Evolutionary conservation across 331 rosid species (phyloP).

Genomic region (Quercus lobata): DNA sequence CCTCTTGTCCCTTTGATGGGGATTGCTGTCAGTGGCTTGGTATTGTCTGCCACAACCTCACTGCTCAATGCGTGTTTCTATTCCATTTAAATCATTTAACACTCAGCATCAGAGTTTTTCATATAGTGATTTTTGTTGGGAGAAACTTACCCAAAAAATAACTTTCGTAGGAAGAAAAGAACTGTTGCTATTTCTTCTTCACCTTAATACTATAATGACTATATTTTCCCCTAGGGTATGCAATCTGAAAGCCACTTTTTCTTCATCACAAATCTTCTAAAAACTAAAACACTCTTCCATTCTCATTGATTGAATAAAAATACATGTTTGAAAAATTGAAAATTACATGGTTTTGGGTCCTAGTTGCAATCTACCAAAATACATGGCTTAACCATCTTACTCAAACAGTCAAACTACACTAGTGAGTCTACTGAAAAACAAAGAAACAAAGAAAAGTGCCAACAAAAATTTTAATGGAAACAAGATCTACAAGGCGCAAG

Average conservation of each 20-base stretch:
- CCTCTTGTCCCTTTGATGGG: slow-evolving; percentile 13
- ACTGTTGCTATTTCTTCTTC: not conserved
- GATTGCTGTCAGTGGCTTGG: too few species aligned
- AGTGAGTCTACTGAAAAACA: too few species aligned
- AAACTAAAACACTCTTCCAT: too few species aligned
- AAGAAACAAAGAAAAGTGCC: too few species aligned
- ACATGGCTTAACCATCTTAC: too few species aligned
- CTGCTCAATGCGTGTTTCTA: slow-evolving; percentile 5
- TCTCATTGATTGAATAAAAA: too few species aligned
- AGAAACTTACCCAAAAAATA: not conserved
- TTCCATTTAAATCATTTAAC: not conserved
- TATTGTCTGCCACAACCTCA: too few species aligned
- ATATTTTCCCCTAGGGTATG: not conserved
- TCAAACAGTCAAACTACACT: too few species aligned
- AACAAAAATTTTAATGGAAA: slow-evolving; percentile 42
- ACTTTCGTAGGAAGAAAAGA: not conserved
- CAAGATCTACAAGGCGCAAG: slow-evolving; percentile 54
- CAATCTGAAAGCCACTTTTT: not conserved
- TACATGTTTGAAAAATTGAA: too few species aligned
- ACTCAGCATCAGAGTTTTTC: not conserved
- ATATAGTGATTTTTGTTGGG: not conserved
- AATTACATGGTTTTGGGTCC: too few species aligned
- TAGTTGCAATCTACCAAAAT: too few species aligned
- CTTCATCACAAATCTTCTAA: too few species aligned
- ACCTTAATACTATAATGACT: not conserved